phyloP scores from a whole-genome alignment of 176 grass and related monocot species.

The Zoysia pacifica region DNA sequence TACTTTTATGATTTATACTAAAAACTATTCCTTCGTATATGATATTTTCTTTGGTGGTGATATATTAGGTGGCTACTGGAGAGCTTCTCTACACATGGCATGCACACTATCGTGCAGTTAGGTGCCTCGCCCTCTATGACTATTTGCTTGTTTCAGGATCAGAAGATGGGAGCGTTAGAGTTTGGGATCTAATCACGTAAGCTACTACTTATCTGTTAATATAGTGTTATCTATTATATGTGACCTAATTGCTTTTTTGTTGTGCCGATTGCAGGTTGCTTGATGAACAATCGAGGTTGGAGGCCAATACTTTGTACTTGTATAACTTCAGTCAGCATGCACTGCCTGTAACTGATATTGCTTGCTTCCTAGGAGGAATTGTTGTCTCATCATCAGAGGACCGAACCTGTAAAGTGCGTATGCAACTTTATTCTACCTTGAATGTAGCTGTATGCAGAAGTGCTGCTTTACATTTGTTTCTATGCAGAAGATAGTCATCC shows the following conservation, averaged over 20 bases:
- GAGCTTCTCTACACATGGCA: slow-evolving; percentile 76
- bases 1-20: neutral
- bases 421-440: slow-evolving; percentile 17
- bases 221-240: slow-evolving; percentile 5
- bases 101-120: slow-evolving; percentile 80
- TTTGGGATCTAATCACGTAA: slow-evolving; percentile 92
- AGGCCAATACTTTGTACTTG: slow-evolving; percentile 46
- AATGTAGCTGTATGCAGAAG: neutral
- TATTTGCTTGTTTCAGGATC: slow-evolving; percentile 77
- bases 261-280: slow-evolving; percentile 61
- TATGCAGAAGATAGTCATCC: neutral
- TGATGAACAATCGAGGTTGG: slow-evolving; percentile 61
- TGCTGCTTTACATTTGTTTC: neutral
- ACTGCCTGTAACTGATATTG: slow-evolving; percentile 70
- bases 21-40: neutral
- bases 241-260: slow-evolving; percentile 25
- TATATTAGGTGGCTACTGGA: slow-evolving; percentile 67
- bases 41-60: neutral
- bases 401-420: slow-evolving; percentile 80
- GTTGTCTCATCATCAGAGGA: slow-evolving; percentile 81
- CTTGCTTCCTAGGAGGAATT: slow-evolving; percentile 67
- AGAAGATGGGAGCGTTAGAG: slow-evolving; percentile 67
- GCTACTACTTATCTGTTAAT: slow-evolving; percentile 31
- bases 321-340: slow-evolving; percentile 72
- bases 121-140: slow-evolving; percentile 70